A percentile compares a stretch with the other conserved stretches of the same genome.
These are phyloP conservation scores for Dothidotthia symphoricarpi DNA, from an alignment of 2,329 filamentous ascomycete genomes.

Conservation along the genomic window DNA sequence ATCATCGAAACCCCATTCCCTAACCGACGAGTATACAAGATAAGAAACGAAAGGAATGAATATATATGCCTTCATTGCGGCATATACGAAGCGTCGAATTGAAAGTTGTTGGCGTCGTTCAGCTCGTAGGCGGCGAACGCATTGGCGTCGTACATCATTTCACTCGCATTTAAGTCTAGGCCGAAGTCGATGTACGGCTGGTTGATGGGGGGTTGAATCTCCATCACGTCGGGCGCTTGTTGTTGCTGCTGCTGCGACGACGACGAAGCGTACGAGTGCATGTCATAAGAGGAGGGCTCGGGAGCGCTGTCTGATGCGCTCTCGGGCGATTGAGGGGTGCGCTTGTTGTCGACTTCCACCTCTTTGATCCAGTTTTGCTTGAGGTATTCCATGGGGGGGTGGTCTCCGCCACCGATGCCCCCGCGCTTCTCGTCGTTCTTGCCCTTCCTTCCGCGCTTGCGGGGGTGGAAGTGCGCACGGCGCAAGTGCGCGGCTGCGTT, in stretches of 20 bases:
- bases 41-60: slow-evolving; percentile 1
- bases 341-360: slow-evolving; percentile 47
- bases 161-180: slow-evolving; percentile 21
- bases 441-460: slow-evolving; percentile 57
- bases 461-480: slow-evolving; percentile 80
- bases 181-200: slow-evolving; percentile 20
- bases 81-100: slow-evolving; percentile 31
- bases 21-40: slow-evolving; percentile 10
- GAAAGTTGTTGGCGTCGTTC: slow-evolving; percentile 19
- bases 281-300: background rate
- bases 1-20: slow-evolving; percentile 13
- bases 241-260: no score
- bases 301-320: slow-evolving; percentile 23
- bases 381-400: slow-evolving; percentile 60
- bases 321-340: slow-evolving; percentile 16
- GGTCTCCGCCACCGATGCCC: slow-evolving; percentile 62
- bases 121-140: slow-evolving; percentile 20
- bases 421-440: slow-evolving; percentile 60
- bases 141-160: slow-evolving; percentile 19
- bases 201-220: slow-evolving; percentile 14
- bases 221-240: slow-evolving; percentile 8
- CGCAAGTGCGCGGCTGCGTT: slow-evolving; percentile 90
- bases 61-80: slow-evolving; percentile 5
- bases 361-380: slow-evolving; percentile 61
- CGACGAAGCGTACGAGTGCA: no score